These are phyloP conservation scores for Leccinum variicolor DNA, from an alignment of 768 basidiomycete species.

Conservation along the genomic window DNA sequence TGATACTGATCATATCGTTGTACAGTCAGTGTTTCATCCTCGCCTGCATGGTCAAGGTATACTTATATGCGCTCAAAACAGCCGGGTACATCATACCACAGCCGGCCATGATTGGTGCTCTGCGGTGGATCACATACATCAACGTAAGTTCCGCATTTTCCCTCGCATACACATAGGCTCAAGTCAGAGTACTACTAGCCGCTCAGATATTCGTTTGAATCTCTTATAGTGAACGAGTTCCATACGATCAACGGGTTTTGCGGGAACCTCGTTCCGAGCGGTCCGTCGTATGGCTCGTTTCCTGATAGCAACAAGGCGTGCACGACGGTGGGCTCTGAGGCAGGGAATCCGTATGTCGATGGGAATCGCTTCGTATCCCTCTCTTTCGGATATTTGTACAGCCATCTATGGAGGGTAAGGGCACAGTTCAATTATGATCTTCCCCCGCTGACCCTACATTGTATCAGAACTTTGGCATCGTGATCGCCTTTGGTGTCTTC, in stretches of 20 bases:
- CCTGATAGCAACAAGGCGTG: conserved; percentile 70
- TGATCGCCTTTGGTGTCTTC: conserved; percentile 57
- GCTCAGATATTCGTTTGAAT: conserved; percentile 65
- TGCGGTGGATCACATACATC: conserved; percentile 65
- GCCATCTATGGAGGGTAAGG: conserved; percentile 49
- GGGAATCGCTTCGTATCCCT: conserved; percentile 56
- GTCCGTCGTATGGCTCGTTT: conserved; percentile 58
- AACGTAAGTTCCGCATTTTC: conserved; percentile 48
- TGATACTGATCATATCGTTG: conserved; percentile 54
- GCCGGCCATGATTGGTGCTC: conserved; percentile 62
- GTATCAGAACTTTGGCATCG: conserved; percentile 64
- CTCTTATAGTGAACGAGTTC: conserved; percentile 80
- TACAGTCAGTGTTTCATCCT: conserved; percentile 23
- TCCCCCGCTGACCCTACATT: neutral
- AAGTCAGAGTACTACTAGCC: conserved; percentile 30
- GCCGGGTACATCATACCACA: conserved; percentile 58
- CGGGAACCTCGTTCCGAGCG: conserved; percentile 56
- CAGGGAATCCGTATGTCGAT: conserved; percentile 58
- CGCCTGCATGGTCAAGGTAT: neutral
- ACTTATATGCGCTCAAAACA: neutral
- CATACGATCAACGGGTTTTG: conserved; percentile 61
- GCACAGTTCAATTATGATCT: neutral
- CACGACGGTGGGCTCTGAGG: conserved; percentile 58
- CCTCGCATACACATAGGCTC: neutral
- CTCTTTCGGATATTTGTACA: conserved; percentile 39